Base-by-base conservation (phyloP, 768 basidiomycete species). In the Termitomyces sp. region DNA sequence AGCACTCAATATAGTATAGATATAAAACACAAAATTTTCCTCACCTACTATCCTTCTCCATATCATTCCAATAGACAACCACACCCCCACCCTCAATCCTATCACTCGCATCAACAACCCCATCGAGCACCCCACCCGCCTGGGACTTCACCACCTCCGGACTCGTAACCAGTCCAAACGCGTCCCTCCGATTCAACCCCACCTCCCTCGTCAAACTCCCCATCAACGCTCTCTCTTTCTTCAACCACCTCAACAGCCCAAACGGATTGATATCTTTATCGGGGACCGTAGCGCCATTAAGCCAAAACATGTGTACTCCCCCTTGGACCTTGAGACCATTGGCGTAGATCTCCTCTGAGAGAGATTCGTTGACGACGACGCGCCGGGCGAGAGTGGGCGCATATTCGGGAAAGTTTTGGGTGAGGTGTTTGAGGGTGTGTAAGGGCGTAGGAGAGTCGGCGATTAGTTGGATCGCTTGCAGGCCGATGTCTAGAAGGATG, bases 41-140 rank as follows among this genome's bases (percentile, higher is more conserved):
- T 58, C 73, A 92, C 77, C 85, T 77, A 40, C 73, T 76, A 70
- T 98, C 97, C 60, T 83, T 89, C 73, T 92, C 88, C 19, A 98
- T 71, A 66, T 99, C 87, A 69, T 98, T 99, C 87, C 89, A 90
- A 84, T 91, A 98, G 0, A 86, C 66, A 38, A 95, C 79, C 4
- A 89, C 78, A 35, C 73, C 78, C 0, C 87, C 92, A 1, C 82
- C 92, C 68, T 99, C 97, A 3, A 67, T 65, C 17, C 91, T 76
- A 70, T 99, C 96, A 57, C 90, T 93, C 1, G 94, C 89, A 70
- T 98, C 97, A 56, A 96, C 88, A n/a, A 97, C 62, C 0, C 87
- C 91, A 53, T 90, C 88, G 51, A 83, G 63, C 5, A 78, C 80
- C 14, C 70, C 73, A 38, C 75, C 78, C n/a, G 73, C 73, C 57